Percentiles rank a stretch among this genome's conserved stretches.
Conservation (phyloP, 208 protist species). For the Trypanosoma avium region DNA sequence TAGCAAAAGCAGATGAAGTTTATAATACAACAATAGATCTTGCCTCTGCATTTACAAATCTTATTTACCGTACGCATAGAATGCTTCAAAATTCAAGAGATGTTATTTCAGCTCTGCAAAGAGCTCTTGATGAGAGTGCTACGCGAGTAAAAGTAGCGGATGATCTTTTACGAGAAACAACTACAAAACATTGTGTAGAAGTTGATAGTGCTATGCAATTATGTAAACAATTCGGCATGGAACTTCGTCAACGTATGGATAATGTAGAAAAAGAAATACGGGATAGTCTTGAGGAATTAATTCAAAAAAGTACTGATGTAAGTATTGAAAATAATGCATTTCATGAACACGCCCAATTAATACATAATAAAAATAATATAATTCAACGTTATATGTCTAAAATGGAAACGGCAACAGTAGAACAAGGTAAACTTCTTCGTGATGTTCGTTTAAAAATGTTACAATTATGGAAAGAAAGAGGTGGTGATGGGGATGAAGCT, state of each 20-base stretch:
- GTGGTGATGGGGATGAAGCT: slow-evolving; percentile 33
- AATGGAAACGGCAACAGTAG: slow-evolving; percentile 48
- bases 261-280: slow-evolving; percentile 46
- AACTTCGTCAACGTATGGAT: slow-evolving; percentile 62
- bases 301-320: slow-evolving; percentile 47
- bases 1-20: slow-evolving; percentile 8
- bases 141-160: slow-evolving; percentile 70
- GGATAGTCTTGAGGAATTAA: slow-evolving; percentile 37
- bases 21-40: slow-evolving; percentile 5
- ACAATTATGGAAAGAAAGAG: slow-evolving; percentile 33
- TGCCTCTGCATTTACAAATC: slow-evolving; percentile 25
- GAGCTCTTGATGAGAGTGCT: slow-evolving; percentile 45
- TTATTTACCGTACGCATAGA: slow-evolving; percentile 41
- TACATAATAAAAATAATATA: slow-evolving; percentile 42
- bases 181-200: slow-evolving; percentile 30
- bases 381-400: slow-evolving; percentile 40
- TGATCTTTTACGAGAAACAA: slow-evolving; percentile 44
- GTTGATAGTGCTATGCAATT: slow-evolving; percentile 39
- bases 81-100: slow-evolving; percentile 30
- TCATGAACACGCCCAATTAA: slow-evolving; percentile 37
- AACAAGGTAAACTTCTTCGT: slow-evolving; percentile 65
- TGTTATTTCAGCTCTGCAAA: slow-evolving; percentile 46
- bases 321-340: slow-evolving; percentile 52
- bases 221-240: slow-evolving; percentile 42
- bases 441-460: slow-evolving; percentile 48